phyloP scores from a whole-genome alignment of 495 filamentous ascomycete genomes.

The Penicillium mononematosum region DNA sequence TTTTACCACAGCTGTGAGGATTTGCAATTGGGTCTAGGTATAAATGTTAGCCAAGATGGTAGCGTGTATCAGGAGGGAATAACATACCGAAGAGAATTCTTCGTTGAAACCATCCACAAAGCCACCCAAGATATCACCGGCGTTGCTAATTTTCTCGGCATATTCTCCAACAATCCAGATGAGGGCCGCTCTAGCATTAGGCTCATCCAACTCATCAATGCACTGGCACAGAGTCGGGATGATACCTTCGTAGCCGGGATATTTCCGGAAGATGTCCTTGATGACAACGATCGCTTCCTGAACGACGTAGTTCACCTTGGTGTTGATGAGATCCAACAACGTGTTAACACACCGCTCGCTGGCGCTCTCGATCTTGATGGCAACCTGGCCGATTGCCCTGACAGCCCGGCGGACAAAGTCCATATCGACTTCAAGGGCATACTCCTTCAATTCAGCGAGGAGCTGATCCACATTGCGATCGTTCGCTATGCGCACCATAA shows the following conservation, averaged over 20 bases:
- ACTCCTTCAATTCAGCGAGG: slow-evolving; percentile 91
- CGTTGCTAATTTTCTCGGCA: slow-evolving; percentile 97
- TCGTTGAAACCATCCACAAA: slow-evolving; percentile 93
- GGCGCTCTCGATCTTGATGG: slow-evolving; percentile 94
- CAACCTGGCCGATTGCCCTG: slow-evolving; percentile 92
- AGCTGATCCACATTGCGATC: slow-evolving; percentile 96
- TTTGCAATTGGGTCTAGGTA: slow-evolving; percentile 82
- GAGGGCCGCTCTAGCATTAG: slow-evolving; percentile 82
- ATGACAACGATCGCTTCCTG: slow-evolving; percentile 98
- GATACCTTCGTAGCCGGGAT: slow-evolving; percentile 96
- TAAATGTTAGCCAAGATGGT: slow-evolving; percentile 6
- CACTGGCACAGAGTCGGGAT: slow-evolving; percentile 95
- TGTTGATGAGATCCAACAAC: slow-evolving; percentile 87
- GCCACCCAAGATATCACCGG: slow-evolving; percentile 79
- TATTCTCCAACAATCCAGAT: slow-evolving; percentile 99
- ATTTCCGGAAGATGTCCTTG: slow-evolving; percentile 97
- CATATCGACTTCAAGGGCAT: slow-evolving; percentile 98
- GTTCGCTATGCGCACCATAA: slow-evolving; percentile 99
- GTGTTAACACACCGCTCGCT: slow-evolving; percentile 95
- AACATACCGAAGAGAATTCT: slow-evolving; percentile 77
- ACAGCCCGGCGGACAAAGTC: slow-evolving; percentile 95
- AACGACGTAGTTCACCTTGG: slow-evolving; percentile 98
- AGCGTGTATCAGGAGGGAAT: neutral
- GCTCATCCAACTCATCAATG: slow-evolving; percentile 95
- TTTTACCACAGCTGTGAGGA: slow-evolving; percentile 94